Evolutionary conservation across 345 rosid species (phyloP), one percentile per base, ranked within the genome.

Genomic region (Excoecaria agallocha): DNA sequence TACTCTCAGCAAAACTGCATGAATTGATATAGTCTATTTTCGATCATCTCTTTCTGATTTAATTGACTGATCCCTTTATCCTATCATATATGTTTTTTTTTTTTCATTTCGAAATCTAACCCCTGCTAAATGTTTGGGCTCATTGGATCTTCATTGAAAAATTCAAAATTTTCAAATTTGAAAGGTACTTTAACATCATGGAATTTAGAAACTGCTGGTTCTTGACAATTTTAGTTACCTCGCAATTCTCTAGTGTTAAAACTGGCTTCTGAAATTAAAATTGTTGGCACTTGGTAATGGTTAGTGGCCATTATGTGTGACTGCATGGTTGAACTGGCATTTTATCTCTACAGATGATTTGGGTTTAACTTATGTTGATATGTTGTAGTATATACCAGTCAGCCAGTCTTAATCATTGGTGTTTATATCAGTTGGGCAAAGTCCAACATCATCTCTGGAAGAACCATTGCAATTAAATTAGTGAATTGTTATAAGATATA

Each of bases 161-260:
- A n/a, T n/a, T n/a, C n/a, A n/a, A n/a, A n/a, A n/a, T n/a, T n/a
- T n/a, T n/a, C n/a, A n/a, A n/a, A n/a, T n/a, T n/a, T n/a, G n/a
- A n/a, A n/a, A n/a, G n/a, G n/a, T n/a, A n/a, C n/a, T n/a, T n/a
- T n/a, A n/a, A n/a, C n/a, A n/a, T n/a, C n/a, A n/a, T n/a, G n/a
- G n/a, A n/a, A n/a, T 68, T 19, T 45, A 71, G 72, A 69, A 37
- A 56, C 69, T 49, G 62, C 65, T 62, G 76, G 84, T 63, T 58
- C 78, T 49, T 46, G 67, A 72, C 59, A 73, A 70, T 49, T 41
- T 38, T 59, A 22, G 73, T 52, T 35, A 39, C 41, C 43, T 41
- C 24, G 48, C 60, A 59, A 68, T 19, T 78, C 82, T 84, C 78
- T 77, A 62, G 73, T 74, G 75, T 52, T 69, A 79, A 30, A 70